Evolutionary conservation across 805 yeast genomes (phyloP).

Genomic region (Wickerhamomyces strasburgensis): DNA sequence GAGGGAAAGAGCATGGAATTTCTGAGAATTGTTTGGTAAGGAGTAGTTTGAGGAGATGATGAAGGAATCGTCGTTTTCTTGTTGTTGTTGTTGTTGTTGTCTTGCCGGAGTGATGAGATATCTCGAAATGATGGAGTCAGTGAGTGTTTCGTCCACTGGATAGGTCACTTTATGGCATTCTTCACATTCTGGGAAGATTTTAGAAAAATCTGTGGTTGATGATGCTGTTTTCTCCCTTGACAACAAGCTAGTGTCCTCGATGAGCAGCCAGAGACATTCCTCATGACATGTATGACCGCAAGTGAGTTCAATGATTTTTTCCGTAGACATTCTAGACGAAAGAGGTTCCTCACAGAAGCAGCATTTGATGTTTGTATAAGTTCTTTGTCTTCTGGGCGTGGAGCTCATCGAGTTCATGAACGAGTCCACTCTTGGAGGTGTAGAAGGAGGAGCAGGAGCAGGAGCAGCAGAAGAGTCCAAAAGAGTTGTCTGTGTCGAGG

Average conservation of each 20-base stretch:
- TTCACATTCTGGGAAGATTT: constrained; percentile 23
- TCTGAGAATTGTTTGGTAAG: not conserved
- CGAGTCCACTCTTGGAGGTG: constrained; percentile 8
- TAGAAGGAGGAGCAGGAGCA: not conserved
- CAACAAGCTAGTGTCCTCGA: constrained; percentile 8
- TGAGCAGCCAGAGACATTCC: constrained; percentile 34
- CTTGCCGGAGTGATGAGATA: constrained; percentile 12
- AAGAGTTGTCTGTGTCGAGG: constrained; percentile 1
- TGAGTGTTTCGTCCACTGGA: constrained; percentile 19
- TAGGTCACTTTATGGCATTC: constrained; percentile 16
- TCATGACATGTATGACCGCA: constrained; percentile 45
- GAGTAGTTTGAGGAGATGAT: not conserved
- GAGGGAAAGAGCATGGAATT: constrained; percentile 16
- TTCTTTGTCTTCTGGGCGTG: constrained; percentile 15
- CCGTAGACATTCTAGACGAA: constrained; percentile 32
- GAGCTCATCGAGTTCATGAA: constrained; percentile 13
- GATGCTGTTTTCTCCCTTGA: too few relatives aligned
- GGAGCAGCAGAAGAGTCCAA: not conserved
- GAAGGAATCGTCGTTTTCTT: not conserved
- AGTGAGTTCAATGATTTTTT: constrained; percentile 32
- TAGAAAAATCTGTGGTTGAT: constrained; percentile 6
- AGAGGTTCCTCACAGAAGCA: constrained; percentile 41
- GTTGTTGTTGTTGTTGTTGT: too few relatives aligned
- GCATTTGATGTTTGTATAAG: constrained; percentile 26
- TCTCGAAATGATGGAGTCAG: constrained; percentile 19